phyloP scores from a whole-genome alignment of 2,329 filamentous ascomycete genomes.

The Nemania sp. region DNA sequence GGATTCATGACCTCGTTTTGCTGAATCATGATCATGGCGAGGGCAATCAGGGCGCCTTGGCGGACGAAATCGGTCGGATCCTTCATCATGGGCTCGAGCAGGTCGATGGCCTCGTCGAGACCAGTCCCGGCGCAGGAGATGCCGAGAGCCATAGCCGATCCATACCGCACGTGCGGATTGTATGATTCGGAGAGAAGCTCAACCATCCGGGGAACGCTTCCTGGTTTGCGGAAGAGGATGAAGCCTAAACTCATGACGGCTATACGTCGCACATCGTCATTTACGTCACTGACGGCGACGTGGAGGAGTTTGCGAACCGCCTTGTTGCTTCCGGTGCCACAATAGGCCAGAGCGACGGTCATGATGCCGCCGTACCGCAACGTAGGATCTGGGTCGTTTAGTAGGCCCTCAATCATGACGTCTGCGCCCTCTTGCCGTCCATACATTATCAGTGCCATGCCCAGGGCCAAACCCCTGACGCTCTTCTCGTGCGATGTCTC shows the following conservation, averaged over 20 bases:
- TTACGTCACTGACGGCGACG: constrained; percentile 96
- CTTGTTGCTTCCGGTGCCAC: constrained; percentile 97
- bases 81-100: constrained; percentile 99
- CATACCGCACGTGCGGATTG: constrained; percentile 97
- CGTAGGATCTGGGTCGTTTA: constrained; percentile 91
- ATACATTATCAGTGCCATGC: constrained; percentile 99
- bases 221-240: constrained; percentile 96
- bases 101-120: constrained; percentile 91
- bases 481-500: constrained; percentile 99
- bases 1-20: constrained; percentile 99
- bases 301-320: constrained; percentile 94
- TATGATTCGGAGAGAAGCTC: constrained; percentile 98
- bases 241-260: constrained; percentile 98
- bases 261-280: constrained; percentile 92
- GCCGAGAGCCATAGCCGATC: constrained; percentile 96
- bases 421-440: constrained; percentile 93
- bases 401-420: constrained; percentile 87
- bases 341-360: constrained; percentile 97
- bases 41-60: constrained; percentile 90
- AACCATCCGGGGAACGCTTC: constrained; percentile 97
- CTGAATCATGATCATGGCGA: constrained; percentile 99
- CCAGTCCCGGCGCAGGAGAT: constrained; percentile 98
- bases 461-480: constrained; percentile 89
- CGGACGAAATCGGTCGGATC: constrained; percentile 98
- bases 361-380: constrained; percentile 97